These are phyloP conservation scores for Boletellus deceptivus DNA, from an alignment of 1,284 basidiomycete species.

Conservation along the genomic window DNA sequence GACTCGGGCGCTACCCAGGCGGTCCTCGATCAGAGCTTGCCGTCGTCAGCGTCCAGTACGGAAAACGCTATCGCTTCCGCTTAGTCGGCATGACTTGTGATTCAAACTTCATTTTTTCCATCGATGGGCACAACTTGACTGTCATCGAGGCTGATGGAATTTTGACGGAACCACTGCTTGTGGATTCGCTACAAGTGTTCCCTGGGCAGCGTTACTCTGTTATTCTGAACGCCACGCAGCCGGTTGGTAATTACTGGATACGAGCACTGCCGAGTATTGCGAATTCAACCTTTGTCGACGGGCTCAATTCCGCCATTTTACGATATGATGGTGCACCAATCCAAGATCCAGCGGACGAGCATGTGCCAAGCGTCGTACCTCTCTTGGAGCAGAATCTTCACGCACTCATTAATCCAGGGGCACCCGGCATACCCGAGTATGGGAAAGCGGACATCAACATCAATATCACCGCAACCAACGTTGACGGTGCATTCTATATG, in stretches of 20 bases:
- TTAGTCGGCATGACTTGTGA: slow-evolving; percentile 29
- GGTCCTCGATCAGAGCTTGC: slow-evolving; percentile 26
- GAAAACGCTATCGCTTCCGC: slow-evolving; percentile 35
- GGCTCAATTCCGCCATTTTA: slow-evolving; percentile 52
- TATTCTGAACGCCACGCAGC: slow-evolving; percentile 24
- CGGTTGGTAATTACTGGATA: slow-evolving; percentile 32
- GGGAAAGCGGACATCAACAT: slow-evolving; percentile 34
- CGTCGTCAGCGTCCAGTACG: slow-evolving; percentile 28
- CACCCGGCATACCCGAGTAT: slow-evolving; percentile 28
- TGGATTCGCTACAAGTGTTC: slow-evolving; percentile 28
- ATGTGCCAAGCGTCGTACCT: slow-evolving; percentile 22
- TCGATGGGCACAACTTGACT: slow-evolving; percentile 36
- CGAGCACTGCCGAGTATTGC: slow-evolving; percentile 18
- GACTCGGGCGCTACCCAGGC: slow-evolving; percentile 30
- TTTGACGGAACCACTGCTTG: slow-evolving; percentile 28
- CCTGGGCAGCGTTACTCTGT: slow-evolving; percentile 34
- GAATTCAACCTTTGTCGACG: slow-evolving; percentile 30
- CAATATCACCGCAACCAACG: slow-evolving; percentile 16
- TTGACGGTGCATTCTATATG: slow-evolving; percentile 18
- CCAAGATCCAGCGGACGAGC: slow-evolving; percentile 40
- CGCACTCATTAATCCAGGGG: slow-evolving; percentile 34
- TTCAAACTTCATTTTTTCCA: slow-evolving; percentile 31
- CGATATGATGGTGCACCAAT: slow-evolving; percentile 47
- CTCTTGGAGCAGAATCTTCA: slow-evolving; percentile 36
- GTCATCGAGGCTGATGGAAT: slow-evolving; percentile 38